Conservation (phyloP, 257 asterid species). For the Leptodermis oblonga region DNA sequence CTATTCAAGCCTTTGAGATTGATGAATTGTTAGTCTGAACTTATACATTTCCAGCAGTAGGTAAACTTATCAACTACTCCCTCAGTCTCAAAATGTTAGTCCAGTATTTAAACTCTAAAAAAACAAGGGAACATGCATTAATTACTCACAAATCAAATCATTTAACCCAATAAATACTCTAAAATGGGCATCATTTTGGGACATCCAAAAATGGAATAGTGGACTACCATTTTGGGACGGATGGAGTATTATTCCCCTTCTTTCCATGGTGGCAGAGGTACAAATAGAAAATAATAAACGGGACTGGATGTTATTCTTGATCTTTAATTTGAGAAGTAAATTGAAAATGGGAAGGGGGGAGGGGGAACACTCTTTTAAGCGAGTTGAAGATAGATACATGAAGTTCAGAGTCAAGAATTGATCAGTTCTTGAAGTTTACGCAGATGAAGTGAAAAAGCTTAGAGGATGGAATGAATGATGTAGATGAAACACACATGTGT, state of each 20-base stretch:
- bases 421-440: background rate
- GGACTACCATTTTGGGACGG: no score
- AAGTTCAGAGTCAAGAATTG: background rate
- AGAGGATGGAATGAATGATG: constrained; percentile 6
- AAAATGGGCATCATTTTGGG: no score
- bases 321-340: background rate
- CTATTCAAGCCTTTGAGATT: background rate
- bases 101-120: no score
- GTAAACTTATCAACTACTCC: background rate
- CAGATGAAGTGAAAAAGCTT: background rate
- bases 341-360: no score
- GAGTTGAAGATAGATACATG: background rate
- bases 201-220: no score
- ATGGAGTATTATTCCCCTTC: background rate
- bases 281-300: background rate
- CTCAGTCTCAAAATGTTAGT: no score
- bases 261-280: background rate
- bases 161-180: no score
- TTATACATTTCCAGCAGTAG: background rate
- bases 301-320: background rate
- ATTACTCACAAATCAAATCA: no score
- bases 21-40: background rate
- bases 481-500: constrained; percentile 57
- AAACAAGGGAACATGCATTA: no score
- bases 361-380: background rate